phyloP scores from a whole-genome alignment of 306 rosid species.

The Fragaria vesca region DNA sequence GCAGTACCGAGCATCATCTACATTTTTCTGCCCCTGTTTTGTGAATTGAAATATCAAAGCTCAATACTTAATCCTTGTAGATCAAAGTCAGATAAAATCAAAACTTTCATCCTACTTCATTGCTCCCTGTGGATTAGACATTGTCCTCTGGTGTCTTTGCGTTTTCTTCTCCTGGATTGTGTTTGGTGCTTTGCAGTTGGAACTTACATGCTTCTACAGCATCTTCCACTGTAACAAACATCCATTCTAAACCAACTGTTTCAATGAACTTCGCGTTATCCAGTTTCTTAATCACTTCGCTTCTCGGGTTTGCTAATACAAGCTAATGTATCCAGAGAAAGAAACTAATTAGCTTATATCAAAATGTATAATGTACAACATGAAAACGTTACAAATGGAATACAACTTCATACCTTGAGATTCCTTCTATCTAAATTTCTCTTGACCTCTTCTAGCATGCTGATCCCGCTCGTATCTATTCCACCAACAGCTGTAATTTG shows the following conservation, averaged over 20 bases:
- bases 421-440: conserved; percentile 35
- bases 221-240: conserved; percentile 49
- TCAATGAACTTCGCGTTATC: conserved; percentile 36
- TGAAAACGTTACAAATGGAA: not conserved
- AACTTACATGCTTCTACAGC: conserved; percentile 49
- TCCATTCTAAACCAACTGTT: conserved; percentile 36
- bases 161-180: conserved; percentile 9
- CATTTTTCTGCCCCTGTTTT: not conserved
- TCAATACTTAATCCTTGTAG: not conserved
- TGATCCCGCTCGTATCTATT: conserved; percentile 51
- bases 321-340: conserved; percentile 29
- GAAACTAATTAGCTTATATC: not conserved
- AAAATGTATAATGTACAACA: not conserved
- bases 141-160: conserved; percentile 22
- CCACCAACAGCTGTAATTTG: conserved; percentile 40
- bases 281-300: conserved; percentile 51
- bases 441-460: conserved; percentile 41
- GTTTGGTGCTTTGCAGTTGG: conserved; percentile 36
- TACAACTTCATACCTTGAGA: conserved; percentile 27
- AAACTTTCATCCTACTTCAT: not conserved
- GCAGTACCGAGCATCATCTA: not conserved
- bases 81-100: not conserved
- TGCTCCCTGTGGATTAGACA: conserved; percentile 23
- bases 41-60: not conserved
- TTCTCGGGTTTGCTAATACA: conserved; percentile 43